These are phyloP conservation scores for Neurospora sp. DNA, from an alignment of 495 filamentous ascomycete genomes.

Conservation along the genomic window DNA sequence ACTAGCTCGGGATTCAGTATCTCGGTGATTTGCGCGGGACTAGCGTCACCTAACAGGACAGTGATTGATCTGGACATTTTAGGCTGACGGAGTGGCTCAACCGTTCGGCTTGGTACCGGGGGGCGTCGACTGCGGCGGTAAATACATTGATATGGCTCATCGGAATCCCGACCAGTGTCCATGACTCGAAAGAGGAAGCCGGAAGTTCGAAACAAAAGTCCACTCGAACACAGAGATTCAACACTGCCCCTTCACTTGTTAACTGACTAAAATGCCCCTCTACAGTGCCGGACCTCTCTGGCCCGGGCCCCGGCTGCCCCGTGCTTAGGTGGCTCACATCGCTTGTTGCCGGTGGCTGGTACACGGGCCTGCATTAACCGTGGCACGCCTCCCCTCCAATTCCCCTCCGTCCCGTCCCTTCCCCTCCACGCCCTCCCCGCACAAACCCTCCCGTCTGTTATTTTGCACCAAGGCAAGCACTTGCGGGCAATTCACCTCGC, in stretches of 20 bases:
- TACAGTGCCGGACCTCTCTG: background rate
- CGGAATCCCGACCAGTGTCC: background rate
- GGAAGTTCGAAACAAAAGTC: background rate
- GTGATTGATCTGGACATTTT: background rate
- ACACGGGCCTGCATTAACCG: background rate
- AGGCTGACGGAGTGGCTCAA: background rate
- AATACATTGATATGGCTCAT: background rate
- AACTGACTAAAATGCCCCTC: background rate
- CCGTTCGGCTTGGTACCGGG: background rate
- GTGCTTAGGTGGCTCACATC: background rate
- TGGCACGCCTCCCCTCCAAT: background rate
- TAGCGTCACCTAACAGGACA: background rate
- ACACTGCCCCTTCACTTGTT: background rate
- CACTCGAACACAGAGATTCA: background rate
- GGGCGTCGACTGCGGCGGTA: background rate
- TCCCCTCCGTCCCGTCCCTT: background rate
- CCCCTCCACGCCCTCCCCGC: background rate
- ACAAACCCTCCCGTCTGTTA: background rate
- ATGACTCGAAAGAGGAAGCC: background rate
- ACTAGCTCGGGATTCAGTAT: background rate
- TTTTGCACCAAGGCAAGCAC: background rate
- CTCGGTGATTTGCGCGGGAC: background rate
- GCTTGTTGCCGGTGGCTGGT: background rate
- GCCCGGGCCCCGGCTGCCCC: background rate
- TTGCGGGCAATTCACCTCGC: background rate